Percentiles rank a stretch among this genome's conserved stretches.
phyloP scores from a whole-genome alignment of 1,284 basidiomycete species.

The Trichosporon ovoides region DNA sequence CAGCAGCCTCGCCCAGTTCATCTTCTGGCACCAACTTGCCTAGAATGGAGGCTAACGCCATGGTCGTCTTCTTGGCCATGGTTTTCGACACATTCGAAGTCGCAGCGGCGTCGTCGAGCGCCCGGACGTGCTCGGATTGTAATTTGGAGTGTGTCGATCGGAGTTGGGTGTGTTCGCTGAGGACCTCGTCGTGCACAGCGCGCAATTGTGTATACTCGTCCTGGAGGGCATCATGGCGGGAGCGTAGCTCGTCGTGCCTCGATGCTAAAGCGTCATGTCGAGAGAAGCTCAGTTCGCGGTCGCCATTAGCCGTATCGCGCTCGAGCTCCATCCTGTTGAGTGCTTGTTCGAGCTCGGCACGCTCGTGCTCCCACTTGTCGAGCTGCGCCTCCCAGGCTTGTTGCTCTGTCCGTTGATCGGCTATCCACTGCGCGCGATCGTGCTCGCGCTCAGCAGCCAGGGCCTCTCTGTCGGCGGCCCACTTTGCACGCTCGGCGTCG shows the following conservation, averaged over 20 bases:
- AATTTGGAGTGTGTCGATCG: background rate
- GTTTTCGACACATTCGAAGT: background rate
- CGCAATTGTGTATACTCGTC: background rate
- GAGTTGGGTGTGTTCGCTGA: background rate
- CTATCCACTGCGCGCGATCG: background rate
- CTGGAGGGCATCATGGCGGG: background rate
- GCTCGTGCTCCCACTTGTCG: slow-evolving; percentile 8
- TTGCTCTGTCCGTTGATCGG: background rate
- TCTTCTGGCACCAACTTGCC: slow-evolving; percentile 43
- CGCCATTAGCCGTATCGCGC: background rate
- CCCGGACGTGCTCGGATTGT: slow-evolving; percentile 7
- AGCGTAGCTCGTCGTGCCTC: background rate
- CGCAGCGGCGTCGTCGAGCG: slow-evolving; percentile 27
- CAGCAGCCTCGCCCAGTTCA: background rate
- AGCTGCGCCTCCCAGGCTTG: background rate
- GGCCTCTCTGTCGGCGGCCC: slow-evolving; percentile 2
- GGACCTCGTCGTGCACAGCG: background rate
- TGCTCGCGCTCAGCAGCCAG: background rate
- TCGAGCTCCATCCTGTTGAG: background rate
- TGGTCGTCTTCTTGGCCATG: slow-evolving; percentile 1
- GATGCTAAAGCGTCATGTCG: background rate
- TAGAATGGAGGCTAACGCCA: slow-evolving; percentile 40
- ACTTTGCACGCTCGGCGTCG: slow-evolving; percentile 2
- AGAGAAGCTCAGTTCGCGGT: background rate
- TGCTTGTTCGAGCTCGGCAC: background rate